Conservation (phyloP, 805 yeast species). For the Ogataea nitratoaversa region DNA sequence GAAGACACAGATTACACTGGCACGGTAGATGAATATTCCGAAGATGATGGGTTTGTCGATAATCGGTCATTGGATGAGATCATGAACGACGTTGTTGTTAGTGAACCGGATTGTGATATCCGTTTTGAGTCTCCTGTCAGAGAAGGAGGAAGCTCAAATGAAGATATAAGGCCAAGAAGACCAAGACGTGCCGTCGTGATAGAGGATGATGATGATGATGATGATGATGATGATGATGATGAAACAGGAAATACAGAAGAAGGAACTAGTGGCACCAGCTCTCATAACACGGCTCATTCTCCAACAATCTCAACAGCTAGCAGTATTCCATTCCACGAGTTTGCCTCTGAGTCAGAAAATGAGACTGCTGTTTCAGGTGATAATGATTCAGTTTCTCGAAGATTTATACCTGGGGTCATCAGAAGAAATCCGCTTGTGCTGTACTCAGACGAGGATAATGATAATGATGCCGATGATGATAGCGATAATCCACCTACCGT, state of each 20-base stretch:
- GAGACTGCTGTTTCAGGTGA: background rate
- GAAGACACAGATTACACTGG: conserved; percentile 10
- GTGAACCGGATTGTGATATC: background rate
- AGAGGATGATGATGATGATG: conserved; percentile 2
- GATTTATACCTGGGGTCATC: too few relatives aligned
- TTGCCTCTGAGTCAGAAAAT: background rate
- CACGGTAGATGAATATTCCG: conserved; percentile 7
- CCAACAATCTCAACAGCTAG: background rate
- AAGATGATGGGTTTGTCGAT: conserved; percentile 10
- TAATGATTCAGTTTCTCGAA: background rate
- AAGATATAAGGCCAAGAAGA: too few relatives aligned
- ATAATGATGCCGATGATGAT: background rate
- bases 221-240: conserved; percentile 2
- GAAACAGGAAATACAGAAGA: too few relatives aligned
- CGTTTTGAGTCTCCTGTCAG: too few relatives aligned
- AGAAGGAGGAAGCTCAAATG: background rate
- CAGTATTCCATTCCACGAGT: background rate
- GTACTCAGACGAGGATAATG: background rate
- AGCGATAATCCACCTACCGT: too few relatives aligned
- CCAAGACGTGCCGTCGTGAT: background rate
- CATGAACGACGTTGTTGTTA: conserved; percentile 3
- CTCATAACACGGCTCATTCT: background rate
- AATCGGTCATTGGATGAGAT: conserved; percentile 8
- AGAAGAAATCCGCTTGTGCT: background rate
- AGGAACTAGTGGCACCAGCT: background rate